A percentile compares a stretch with the other conserved stretches of the same genome.
Conservation (phyloP, 768 basidiomycete genomes). For the Dioszegia hungarica region DNA sequence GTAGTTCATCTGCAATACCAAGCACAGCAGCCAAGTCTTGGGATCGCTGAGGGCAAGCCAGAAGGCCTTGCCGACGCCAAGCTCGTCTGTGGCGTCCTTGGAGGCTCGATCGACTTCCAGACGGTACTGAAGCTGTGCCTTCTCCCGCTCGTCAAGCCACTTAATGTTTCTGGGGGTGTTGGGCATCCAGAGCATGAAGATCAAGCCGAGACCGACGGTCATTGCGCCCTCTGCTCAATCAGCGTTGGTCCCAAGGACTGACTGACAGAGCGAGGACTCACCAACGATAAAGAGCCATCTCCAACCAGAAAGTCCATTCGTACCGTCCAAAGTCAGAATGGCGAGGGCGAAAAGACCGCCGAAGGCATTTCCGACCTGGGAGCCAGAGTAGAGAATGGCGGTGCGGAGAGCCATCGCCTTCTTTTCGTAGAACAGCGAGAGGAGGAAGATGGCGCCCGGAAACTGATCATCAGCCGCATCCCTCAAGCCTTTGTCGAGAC, state of each 20-base stretch:
- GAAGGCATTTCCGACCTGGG: conserved; percentile 41
- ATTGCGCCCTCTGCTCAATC: conserved; percentile 7
- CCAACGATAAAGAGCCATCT: conserved; percentile 43
- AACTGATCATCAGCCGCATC: conserved; percentile 13
- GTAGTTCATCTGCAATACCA: conserved; percentile 14
- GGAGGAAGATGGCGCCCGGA: conserved; percentile 41
- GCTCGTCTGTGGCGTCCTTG: conserved; percentile 34
- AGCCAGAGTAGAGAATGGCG: conserved; percentile 37
- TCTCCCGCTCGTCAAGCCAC: conserved; percentile 52
- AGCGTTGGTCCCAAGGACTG: no score
- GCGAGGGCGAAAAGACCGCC: conserved; percentile 43
- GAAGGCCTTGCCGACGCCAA: conserved; percentile 25
- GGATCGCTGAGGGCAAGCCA: conserved; percentile 36
- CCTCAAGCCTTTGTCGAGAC: background rate
- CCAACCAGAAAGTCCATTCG: conserved; percentile 45
- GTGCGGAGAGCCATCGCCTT: conserved; percentile 35
- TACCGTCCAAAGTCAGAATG: conserved; percentile 35
- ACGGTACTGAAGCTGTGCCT: conserved; percentile 28
- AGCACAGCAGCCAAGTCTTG: conserved; percentile 36
- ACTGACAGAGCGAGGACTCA: no score
- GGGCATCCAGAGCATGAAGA: conserved; percentile 52
- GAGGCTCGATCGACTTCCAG: conserved; percentile 38
- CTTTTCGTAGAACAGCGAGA: conserved; percentile 36
- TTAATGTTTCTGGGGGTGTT: conserved; percentile 78
- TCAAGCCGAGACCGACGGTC: conserved; percentile 19